Evolutionary conservation across 768 basidiomycete species (phyloP), one percentile per base, ranked within the genome.

Genomic region (Exsudoporus frostii): DNA sequence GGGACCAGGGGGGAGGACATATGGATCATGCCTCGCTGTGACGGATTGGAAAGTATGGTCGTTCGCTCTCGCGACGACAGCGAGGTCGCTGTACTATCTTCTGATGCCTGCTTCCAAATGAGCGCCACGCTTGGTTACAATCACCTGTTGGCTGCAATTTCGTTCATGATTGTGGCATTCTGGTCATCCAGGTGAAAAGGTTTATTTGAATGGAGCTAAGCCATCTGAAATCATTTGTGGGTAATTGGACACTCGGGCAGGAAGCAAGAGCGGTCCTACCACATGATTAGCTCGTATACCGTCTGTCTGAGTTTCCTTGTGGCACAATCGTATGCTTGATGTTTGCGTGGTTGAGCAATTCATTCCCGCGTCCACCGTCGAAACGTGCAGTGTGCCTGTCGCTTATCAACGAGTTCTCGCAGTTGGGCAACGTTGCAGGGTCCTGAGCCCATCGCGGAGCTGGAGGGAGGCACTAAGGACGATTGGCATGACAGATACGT

Each of bases 361-460:
- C 78, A 24, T 76, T 95, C 70, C 84, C 90, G 34, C 82, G 85
- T 19, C 86, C 92, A 8, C 83, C 91, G 1, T 83, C 85, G 32
- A 95, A 94, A 69, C 85, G 92, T 20, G 89, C 92, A 3, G 87
- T 93, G 19, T 86, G 85, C 17, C 74, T 95, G 41, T 90, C 91
- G 1, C 70, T 90, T 53, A 82, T 92, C 62, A 92, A 94, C 68
- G 82, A 83, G 45, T 84, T 91, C 65, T 87, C 88, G 22, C 87
- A 91, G 64, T 74, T 90, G 7, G 93, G 92, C 0, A 95, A 95
- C 71, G 75, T 97, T 42, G 74, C 84, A 45, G 93, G 92, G 56
- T 85, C 90, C 75, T 93, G 74, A 73, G 83, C 81, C 14, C 39
- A 22, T 45, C 27, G 19, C 11, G 48, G 32, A 22, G 29, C 34